Base-by-base conservation (phyloP, 179 eudicot genomes). In the Patellifolia procumbens region DNA sequence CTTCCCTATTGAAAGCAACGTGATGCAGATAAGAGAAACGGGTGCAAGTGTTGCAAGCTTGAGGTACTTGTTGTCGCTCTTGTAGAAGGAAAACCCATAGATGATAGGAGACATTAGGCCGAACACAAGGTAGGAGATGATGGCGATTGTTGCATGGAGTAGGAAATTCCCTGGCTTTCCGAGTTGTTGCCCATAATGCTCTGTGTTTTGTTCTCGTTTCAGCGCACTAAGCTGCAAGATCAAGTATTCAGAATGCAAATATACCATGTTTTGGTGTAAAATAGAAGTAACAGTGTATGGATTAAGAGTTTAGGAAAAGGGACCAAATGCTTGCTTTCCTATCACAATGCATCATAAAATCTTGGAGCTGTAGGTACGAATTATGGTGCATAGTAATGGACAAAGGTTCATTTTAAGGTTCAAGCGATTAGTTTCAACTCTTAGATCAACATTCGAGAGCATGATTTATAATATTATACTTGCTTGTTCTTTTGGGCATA, bases 211-310 rank as follows among this genome's bases (percentile, higher is more conserved):
- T 60, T 92, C 94, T 16, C 75, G 75, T 75, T 86, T 90, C 75
- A 95, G 81, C 26, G 84, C 81, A 85, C 90, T 88, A 39, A 94
- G 88, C 98, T 94, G 98, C 80, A 80, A 65, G 46, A 10, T 71
- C 10, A 58, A 37, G 37, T 68, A 52, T 60, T n/a, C 1, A 76
- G 51, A 51, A 51, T 29, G 8, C 19, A 31, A n/a, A n/a, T n/a
- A n/a, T n/a, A n/a, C n/a, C n/a, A n/a, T n/a, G n/a, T n/a, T n/a
- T n/a, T n/a, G n/a, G n/a, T n/a, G n/a, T n/a, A n/a, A n/a, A n/a
- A n/a, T n/a, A n/a, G n/a, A n/a, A n/a, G n/a, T n/a, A n/a, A n/a
- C n/a, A n/a, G n/a, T n/a, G n/a, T n/a, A n/a, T n/a, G n/a, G n/a
- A n/a, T n/a, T n/a, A n/a, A n/a, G 20, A 17, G 7, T 4, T 7